phyloP scores from a whole-genome alignment of 108 stramenopile species.

The Discostella stelligeroides region DNA sequence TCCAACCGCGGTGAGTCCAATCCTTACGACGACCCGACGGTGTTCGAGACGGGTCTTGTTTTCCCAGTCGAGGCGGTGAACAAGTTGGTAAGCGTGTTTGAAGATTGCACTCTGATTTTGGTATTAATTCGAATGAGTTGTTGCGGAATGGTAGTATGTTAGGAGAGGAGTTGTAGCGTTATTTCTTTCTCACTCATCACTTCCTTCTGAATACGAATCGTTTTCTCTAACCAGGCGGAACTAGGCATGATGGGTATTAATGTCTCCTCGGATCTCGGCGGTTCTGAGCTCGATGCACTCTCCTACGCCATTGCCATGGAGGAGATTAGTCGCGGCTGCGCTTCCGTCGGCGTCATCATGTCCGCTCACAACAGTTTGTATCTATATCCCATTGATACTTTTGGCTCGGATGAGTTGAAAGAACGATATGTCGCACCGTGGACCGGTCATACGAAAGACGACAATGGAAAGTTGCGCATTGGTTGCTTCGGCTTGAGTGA shows the following conservation, averaged over 20 bases:
- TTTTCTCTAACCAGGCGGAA: conserved; percentile 56
- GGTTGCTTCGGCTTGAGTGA: conserved; percentile 94
- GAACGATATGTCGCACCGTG: conserved; percentile 78
- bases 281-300: conserved; percentile 92
- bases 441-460: conserved; percentile 49
- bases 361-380: conserved; percentile 95
- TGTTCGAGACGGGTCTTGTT: too few relatives aligned
- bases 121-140: too few relatives aligned
- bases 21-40: too few relatives aligned
- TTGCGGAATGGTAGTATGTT: too few relatives aligned
- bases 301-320: conserved; percentile 99
- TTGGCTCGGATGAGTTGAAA: conserved; percentile 88
- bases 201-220: too few relatives aligned
- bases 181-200: too few relatives aligned
- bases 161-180: too few relatives aligned
- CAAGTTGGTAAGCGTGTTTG: conserved; percentile 48
- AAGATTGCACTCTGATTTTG: too few relatives aligned
- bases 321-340: conserved; percentile 96
- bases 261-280: conserved; percentile 75
- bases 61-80: conserved; percentile 74
- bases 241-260: conserved; percentile 98
- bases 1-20: too few relatives aligned
- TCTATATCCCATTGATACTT: conserved; percentile 90
- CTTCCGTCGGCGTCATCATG: conserved; percentile 96
- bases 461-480: conserved; percentile 51